phyloP scores from a whole-genome alignment of 306 rosid species.

The Sicyos baderoa region DNA sequence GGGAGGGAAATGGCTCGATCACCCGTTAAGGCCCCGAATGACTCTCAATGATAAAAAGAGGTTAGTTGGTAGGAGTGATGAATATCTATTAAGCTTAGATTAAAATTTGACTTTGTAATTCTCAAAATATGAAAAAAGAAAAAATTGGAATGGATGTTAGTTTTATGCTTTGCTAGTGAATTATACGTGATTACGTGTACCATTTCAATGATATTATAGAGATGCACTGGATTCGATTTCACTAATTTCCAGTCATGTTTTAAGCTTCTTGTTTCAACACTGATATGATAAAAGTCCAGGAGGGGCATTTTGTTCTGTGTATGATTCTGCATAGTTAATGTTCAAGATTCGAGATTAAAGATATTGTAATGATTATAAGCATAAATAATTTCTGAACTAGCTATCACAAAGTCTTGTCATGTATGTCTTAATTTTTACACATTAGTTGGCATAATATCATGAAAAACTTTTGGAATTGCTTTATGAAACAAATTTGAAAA shows the following conservation, averaged over 20 bases:
- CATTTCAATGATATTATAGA: background rate
- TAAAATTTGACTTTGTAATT: background rate
- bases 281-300: background rate
- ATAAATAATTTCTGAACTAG: too few species aligned
- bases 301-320: background rate
- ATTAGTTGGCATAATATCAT: too few species aligned
- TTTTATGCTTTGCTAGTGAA: background rate
- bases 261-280: background rate
- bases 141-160: background rate
- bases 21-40: background rate
- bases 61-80: background rate
- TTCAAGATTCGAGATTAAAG: background rate
- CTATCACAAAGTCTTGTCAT: too few species aligned
- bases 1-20: background rate
- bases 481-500: too few species aligned
- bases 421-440: too few species aligned
- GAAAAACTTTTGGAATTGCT: too few species aligned
- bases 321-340: too few species aligned
- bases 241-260: background rate
- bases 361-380: too few species aligned
- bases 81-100: background rate
- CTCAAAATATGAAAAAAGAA: background rate
- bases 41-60: background rate
- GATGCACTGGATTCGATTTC: background rate
- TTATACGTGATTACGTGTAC: background rate